A percentile compares a stretch with the other conserved stretches of the same genome.
Conservation (phyloP, 805 yeast species). For the Dipodascus geniculatus region DNA sequence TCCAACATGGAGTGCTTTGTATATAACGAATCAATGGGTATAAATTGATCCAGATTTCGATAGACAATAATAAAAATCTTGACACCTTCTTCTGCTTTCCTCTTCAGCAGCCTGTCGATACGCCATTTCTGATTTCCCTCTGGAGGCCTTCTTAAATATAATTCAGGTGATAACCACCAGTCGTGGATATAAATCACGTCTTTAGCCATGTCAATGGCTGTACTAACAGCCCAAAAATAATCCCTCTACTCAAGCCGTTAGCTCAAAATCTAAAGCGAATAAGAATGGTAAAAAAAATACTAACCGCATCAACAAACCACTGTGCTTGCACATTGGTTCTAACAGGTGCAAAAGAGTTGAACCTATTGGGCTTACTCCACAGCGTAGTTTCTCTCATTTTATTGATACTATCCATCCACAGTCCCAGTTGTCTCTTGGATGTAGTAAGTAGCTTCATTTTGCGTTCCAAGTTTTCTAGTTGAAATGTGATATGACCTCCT, state of each 20-base stretch:
- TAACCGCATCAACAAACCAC: slow-evolving; percentile 82
- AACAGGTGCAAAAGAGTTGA: slow-evolving; percentile 87
- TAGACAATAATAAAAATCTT: slow-evolving; percentile 85
- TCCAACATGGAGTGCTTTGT: slow-evolving; percentile 87
- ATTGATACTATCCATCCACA: slow-evolving; percentile 70
- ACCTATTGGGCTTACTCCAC: slow-evolving; percentile 70
- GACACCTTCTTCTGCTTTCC: slow-evolving; percentile 91
- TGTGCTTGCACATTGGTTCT: slow-evolving; percentile 79
- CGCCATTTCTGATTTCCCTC: slow-evolving; percentile 93
- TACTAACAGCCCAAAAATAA: slow-evolving; percentile 90
- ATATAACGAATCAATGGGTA: slow-evolving; percentile 87
- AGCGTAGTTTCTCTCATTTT: slow-evolving; percentile 54
- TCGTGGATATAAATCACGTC: slow-evolving; percentile 93
- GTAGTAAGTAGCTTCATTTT: slow-evolving; percentile 43
- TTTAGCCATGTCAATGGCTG: slow-evolving; percentile 85
- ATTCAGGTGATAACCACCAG: slow-evolving; percentile 97
- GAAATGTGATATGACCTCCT: slow-evolving; percentile 16
- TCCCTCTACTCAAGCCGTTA: slow-evolving; percentile 38
- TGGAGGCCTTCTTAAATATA: slow-evolving; percentile 87
- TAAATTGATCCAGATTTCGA: slow-evolving; percentile 87
- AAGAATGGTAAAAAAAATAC: slow-evolving; percentile 2
- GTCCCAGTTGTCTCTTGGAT: slow-evolving; percentile 63
- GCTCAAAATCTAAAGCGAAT: not conserved
- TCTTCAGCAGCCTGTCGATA: slow-evolving; percentile 72
- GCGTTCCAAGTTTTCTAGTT: slow-evolving; percentile 29